These are phyloP conservation scores for Mortierella polycephala DNA, from an alignment of 371 early-diverging fungal species.

Conservation along the genomic window DNA sequence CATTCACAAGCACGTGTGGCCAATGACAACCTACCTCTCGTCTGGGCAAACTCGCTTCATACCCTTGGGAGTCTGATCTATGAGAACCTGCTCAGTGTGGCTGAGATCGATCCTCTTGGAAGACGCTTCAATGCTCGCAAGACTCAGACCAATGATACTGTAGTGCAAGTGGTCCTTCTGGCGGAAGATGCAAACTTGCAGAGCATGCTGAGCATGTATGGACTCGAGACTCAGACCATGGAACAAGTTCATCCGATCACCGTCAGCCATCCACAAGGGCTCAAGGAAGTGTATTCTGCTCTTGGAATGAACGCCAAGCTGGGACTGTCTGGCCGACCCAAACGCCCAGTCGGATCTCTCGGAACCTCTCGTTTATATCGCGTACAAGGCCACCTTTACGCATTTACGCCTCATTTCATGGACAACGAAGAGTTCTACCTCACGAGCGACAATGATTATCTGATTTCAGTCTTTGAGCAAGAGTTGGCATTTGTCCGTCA, in stretches of 20 bases:
- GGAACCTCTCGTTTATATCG: conserved; percentile 86
- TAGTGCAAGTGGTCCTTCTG: conserved; percentile 85
- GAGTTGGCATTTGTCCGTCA: conserved; percentile 81
- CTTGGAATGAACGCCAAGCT: conserved; percentile 85
- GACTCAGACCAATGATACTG: conserved; percentile 62
- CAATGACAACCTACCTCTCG: conserved; percentile 90
- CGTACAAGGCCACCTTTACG: conserved; percentile 84
- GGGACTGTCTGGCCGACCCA: conserved; percentile 82
- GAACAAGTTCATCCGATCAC: conserved; percentile 79
- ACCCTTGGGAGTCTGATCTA: conserved; percentile 82
- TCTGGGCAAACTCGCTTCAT: conserved; percentile 91
- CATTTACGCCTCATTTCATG: conserved; percentile 91
- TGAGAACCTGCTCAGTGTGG: conserved; percentile 79
- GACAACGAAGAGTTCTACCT: conserved; percentile 89
- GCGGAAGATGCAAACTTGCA: conserved; percentile 81
- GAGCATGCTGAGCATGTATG: conserved; percentile 75
- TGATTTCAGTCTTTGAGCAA: conserved; percentile 81
- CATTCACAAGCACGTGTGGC: conserved; percentile 82
- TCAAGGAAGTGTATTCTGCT: conserved; percentile 80
- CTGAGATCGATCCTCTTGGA: conserved; percentile 91
- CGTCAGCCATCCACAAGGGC: conserved; percentile 78
- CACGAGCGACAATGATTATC: conserved; percentile 83
- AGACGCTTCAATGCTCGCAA: conserved; percentile 69
- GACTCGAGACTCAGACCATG: conserved; percentile 81
- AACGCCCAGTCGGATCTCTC: conserved; percentile 80